A percentile compares a stretch with the other conserved stretches of the same genome.
Evolutionary conservation across 371 early-diverging fungal species (phyloP).

Genomic region (Mortierella sp.): DNA sequence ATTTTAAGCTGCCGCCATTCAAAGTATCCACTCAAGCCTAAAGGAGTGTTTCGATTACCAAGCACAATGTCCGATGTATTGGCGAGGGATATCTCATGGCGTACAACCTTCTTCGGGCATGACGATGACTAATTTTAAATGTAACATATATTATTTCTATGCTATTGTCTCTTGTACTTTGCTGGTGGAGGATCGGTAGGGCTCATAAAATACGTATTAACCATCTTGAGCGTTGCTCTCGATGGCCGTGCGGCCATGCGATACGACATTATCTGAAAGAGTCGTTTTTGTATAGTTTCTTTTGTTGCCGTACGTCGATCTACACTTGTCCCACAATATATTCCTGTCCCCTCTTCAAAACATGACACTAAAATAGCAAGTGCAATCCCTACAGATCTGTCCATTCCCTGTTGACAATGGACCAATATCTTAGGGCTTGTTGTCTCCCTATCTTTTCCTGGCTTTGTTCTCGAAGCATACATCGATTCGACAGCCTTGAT

Average conservation of each 20-base stretch:
- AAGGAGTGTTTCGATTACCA: constrained; percentile 22
- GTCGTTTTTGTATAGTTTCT: constrained; percentile 70
- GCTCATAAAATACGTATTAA: constrained; percentile 74
- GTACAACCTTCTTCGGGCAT: constrained; percentile 15
- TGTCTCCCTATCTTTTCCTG: not conserved
- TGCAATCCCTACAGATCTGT: constrained; percentile 85
- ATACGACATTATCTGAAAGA: constrained; percentile 76
- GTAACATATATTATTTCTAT: not conserved
- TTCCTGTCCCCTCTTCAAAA: constrained; percentile 60
- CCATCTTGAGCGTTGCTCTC: constrained; percentile 74
- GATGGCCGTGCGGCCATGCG: constrained; percentile 71
- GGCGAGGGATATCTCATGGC: not conserved
- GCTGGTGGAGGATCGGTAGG: constrained; percentile 50
- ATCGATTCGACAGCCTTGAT: constrained; percentile 60
- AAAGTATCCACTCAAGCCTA: constrained; percentile 10
- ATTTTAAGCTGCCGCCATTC: constrained; percentile 2
- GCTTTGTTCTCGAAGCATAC: constrained; percentile 44
- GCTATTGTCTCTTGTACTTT: constrained; percentile 24
- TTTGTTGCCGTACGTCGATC: constrained; percentile 64
- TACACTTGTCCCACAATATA: constrained; percentile 8
- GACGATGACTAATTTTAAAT: constrained; percentile 19
- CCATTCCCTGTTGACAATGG: constrained; percentile 61
- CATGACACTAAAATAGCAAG: constrained; percentile 72
- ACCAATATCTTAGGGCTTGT: constrained; percentile 35
- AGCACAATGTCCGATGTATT: not conserved